Conservation (phyloP, 2,329 filamentous ascomycete genomes). For the Penicillium brevicompactum region DNA sequence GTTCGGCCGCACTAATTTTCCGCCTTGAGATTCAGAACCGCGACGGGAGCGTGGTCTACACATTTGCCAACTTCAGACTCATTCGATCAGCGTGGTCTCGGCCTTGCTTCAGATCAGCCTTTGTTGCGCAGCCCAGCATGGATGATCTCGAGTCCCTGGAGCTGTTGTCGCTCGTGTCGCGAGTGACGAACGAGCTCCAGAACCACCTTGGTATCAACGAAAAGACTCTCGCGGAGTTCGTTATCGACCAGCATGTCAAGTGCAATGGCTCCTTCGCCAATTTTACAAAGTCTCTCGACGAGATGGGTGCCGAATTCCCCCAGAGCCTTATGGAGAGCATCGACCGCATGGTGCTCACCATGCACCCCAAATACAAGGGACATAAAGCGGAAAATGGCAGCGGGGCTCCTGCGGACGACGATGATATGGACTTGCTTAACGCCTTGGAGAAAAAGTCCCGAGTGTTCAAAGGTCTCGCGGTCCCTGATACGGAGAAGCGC, state of each 20-base stretch:
- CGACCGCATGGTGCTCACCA: constrained; percentile 80
- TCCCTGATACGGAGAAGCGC: constrained; percentile 73
- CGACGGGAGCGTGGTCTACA: constrained; percentile 11
- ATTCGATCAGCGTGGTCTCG: not conserved
- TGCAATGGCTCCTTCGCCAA: constrained; percentile 64
- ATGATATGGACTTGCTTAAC: constrained; percentile 45
- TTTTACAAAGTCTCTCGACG: constrained; percentile 75
- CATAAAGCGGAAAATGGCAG: constrained; percentile 42
- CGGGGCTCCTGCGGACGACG: constrained; percentile 43
- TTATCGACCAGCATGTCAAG: constrained; percentile 86
- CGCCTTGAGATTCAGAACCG: constrained; percentile 20
- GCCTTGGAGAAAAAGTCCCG: constrained; percentile 72
- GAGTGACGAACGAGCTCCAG: constrained; percentile 89
- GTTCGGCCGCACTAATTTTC: constrained; percentile 41
- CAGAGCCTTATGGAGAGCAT: constrained; percentile 86
- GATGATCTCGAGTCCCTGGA: constrained; percentile 91
- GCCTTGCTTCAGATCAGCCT: not conserved
- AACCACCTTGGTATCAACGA: constrained; percentile 92
- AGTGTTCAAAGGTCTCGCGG: constrained; percentile 85
- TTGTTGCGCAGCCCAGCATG: constrained; percentile 55
- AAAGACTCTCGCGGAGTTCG: constrained; percentile 93
- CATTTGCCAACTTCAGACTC: constrained; percentile 19
- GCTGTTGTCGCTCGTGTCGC: constrained; percentile 89
- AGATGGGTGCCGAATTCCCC: constrained; percentile 80
- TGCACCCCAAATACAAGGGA: constrained; percentile 86